These are phyloP conservation scores for Myrmaecium sp. DNA, from an alignment of 2,329 filamentous ascomycete species.

Conservation along the genomic window DNA sequence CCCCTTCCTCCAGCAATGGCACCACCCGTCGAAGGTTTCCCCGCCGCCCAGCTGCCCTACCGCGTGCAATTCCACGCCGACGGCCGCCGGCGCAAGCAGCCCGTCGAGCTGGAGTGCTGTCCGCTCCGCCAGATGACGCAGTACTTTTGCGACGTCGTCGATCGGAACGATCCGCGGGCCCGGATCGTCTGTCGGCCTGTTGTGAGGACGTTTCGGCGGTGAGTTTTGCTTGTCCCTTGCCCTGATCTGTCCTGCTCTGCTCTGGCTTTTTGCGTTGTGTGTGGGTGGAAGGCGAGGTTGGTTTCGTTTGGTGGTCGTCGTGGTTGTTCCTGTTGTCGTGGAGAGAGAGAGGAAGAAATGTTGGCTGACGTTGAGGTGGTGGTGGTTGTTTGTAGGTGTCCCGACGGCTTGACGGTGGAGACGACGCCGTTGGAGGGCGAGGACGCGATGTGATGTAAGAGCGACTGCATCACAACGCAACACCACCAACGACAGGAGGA, in stretches of 20 bases:
- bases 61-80: constrained; percentile 34
- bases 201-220: constrained; percentile 42
- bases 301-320: neutral
- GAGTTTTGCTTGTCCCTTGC: too few species aligned
- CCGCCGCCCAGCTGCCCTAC: constrained; percentile 31
- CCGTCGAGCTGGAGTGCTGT: constrained; percentile 37
- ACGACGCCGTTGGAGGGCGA: constrained; percentile 43
- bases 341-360: too few species aligned
- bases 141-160: constrained; percentile 41
- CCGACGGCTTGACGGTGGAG: constrained; percentile 40
- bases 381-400: constrained; percentile 32
- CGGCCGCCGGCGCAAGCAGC: constrained; percentile 36
- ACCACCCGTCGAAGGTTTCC: constrained; percentile 37
- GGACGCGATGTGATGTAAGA: constrained; percentile 14
- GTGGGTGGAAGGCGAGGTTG: too few species aligned
- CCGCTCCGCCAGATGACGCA: constrained; percentile 42
- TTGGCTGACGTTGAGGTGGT: constrained; percentile 5
- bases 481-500: too few species aligned
- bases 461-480: neutral
- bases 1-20: constrained; percentile 28
- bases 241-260: too few species aligned
- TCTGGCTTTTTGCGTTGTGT: too few species aligned
- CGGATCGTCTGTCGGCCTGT: constrained; percentile 38
- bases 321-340: constrained; percentile 8
- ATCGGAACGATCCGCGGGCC: constrained; percentile 20